A percentile compares a stretch with the other conserved stretches of the same genome.
Conservation (phyloP, 2,329 filamentous ascomycete species). For the Aspergillus ochraceoroseus region DNA sequence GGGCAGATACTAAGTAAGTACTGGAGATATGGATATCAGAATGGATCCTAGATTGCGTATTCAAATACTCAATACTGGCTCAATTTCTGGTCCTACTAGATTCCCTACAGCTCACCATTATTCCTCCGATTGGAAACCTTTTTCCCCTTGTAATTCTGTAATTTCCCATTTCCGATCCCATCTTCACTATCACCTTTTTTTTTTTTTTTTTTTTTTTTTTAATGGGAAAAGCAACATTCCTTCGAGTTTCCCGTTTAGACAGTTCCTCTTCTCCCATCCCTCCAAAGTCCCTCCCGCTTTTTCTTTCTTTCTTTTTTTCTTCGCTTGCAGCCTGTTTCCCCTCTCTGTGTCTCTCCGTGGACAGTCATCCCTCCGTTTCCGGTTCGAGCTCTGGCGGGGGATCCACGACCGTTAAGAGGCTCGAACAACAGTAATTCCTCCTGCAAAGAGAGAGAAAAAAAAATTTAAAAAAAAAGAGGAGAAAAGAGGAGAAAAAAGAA, state of each 20-base stretch:
- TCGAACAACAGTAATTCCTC: slow-evolving; percentile 12
- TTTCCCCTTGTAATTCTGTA: neutral
- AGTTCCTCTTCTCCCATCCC: slow-evolving; percentile 1
- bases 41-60: too few species aligned
- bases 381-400: slow-evolving; percentile 34
- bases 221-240: slow-evolving; percentile 11
- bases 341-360: slow-evolving; percentile 20
- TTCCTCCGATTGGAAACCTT: too few species aligned
- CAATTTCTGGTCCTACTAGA: too few species aligned
- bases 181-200: slow-evolving; percentile 3
- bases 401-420: slow-evolving; percentile 31
- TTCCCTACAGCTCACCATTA: too few species aligned
- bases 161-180: slow-evolving; percentile 4
- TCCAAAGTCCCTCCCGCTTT: slow-evolving; percentile 2
- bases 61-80: too few species aligned
- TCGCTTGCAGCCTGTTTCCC: slow-evolving; percentile 15
- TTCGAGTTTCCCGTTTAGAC: slow-evolving; percentile 6
- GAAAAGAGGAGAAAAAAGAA: slow-evolving; percentile 9
- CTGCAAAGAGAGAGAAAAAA: slow-evolving; percentile 15
- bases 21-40: too few species aligned
- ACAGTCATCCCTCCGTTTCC: slow-evolving; percentile 33
- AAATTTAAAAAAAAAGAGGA: too few species aligned
- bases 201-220: slow-evolving; percentile 4
- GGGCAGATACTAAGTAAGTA: too few species aligned
- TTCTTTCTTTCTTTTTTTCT: slow-evolving; percentile 13